Base-by-base conservation (phyloP, 1,284 basidiomycete species). In the Rhizopogon parksii region DNA sequence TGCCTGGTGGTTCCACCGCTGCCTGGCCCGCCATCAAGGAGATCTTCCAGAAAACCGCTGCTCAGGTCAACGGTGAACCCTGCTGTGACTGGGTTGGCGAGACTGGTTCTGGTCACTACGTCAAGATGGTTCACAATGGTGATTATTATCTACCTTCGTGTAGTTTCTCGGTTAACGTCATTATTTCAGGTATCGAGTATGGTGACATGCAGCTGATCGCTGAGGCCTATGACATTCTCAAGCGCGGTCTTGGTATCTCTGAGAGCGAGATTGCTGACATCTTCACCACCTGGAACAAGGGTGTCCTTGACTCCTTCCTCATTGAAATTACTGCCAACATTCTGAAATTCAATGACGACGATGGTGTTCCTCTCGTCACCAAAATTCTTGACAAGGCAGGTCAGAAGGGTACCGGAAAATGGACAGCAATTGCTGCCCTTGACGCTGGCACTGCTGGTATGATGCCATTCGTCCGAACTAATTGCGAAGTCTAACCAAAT, bases 11-110 rank as follows among this genome's bases (percentile, higher is more conserved):
- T 64, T 93, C 90, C 42, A 70, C 84, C 50, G 91, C 82, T 59
- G 96, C 96, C 32, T 99, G 96, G 96, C 91, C 93, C 39, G 76
- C 80, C 62, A 97, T 99, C 77, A 95, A 98, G 80, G 84, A 92
- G 58, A 99, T 99, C 68, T 98, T 99, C 86, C 96, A 99, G 77
- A 91, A 91, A 72, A 90, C 93, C 48, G 85, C 96, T 59, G 96
- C 96, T 55, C 93, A 99, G 71, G 92, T 90, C 58, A 81, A 94
- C 53, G 93, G 93, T 59, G 91, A 95, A 69, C 94, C 96, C 47
- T 99, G 96, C 81, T 98, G 95, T 71, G 96, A 99, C 78, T 99
- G 96, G 96, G 95, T 99, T 67, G 96, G 96, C 51, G 88, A 92
- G 71, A 88, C 84, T 57, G 96, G 95, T 61, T 80, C 94, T 40